Evolutionary conservation across 108 stramenopile genomes (phyloP).

Genomic region (Pseudonitzschia delicatissima): DNA sequence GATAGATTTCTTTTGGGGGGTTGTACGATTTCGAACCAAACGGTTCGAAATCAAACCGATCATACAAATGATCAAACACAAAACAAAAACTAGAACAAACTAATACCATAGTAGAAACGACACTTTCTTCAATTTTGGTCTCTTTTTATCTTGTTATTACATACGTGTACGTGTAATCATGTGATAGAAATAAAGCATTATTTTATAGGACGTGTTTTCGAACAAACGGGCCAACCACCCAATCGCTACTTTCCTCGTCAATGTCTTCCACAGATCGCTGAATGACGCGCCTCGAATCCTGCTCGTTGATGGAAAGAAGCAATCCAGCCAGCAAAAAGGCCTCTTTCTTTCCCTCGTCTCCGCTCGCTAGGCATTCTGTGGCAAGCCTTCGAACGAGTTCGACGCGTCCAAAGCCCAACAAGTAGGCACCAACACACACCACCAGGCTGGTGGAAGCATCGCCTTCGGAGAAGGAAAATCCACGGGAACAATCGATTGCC

Average conservation of each 20-base stretch:
- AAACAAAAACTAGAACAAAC: not conserved
- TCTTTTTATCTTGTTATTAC: not conserved
- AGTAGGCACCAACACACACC: slow-evolving; percentile 60
- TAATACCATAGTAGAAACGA: not conserved
- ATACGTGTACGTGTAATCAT: too few relatives aligned
- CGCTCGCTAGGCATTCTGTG: slow-evolving; percentile 35
- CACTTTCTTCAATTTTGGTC: not conserved
- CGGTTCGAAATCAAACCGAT: not conserved
- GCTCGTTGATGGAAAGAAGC: slow-evolving; percentile 34
- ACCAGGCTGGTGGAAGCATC: slow-evolving; percentile 34
- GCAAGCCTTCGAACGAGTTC: slow-evolving; percentile 51
- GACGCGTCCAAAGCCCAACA: slow-evolving; percentile 59
- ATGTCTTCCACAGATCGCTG: slow-evolving; percentile 36
- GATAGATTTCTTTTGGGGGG: too few relatives aligned
- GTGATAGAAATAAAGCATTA: too few relatives aligned
- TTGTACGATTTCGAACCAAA: too few relatives aligned
- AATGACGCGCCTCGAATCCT: slow-evolving; percentile 40
- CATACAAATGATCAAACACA: too few relatives aligned
- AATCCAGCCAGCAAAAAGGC: slow-evolving; percentile 49
- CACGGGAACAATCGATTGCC: slow-evolving; percentile 60
- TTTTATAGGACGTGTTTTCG: slow-evolving; percentile 24
- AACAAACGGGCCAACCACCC: slow-evolving; percentile 36
- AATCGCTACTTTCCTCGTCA: slow-evolving; percentile 20
- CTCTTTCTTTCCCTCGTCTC: slow-evolving; percentile 41
- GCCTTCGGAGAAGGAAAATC: slow-evolving; percentile 27